A percentile compares a stretch with the other conserved stretches of the same genome.
Evolutionary conservation across 805 yeast genomes (phyloP).

Genomic region (Metschnikowia chrysomelidarum): DNA sequence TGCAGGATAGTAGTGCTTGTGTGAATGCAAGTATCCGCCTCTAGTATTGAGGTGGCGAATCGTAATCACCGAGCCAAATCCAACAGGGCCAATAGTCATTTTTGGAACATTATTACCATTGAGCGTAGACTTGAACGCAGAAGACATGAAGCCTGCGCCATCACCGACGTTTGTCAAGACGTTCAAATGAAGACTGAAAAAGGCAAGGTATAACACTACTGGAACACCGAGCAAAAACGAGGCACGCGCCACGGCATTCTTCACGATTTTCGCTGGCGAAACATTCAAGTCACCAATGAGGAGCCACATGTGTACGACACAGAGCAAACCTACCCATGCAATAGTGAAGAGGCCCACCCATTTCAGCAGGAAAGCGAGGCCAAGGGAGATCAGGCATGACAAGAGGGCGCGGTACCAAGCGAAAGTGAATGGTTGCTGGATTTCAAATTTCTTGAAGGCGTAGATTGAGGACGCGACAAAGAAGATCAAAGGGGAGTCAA

Average conservation of each 20-base stretch:
- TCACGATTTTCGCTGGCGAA: slow-evolving; percentile 40
- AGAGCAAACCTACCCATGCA: slow-evolving; percentile 70
- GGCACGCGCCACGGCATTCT: slow-evolving; percentile 53
- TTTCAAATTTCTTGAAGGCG: slow-evolving; percentile 63
- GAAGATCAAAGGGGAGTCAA: slow-evolving; percentile 74
- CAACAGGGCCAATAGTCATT: slow-evolving; percentile 62
- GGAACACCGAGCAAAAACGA: slow-evolving; percentile 58
- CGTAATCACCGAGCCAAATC: slow-evolving; percentile 66
- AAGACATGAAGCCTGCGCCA: slow-evolving; percentile 68
- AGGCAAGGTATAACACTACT: slow-evolving; percentile 48
- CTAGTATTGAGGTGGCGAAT: slow-evolving; percentile 66
- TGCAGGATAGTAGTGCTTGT: slow-evolving; percentile 63
- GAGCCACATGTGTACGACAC: slow-evolving; percentile 66
- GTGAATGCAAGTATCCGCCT: slow-evolving; percentile 87
- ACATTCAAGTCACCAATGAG: slow-evolving; percentile 66
- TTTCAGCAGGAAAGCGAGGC: slow-evolving; percentile 70
- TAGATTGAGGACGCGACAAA: slow-evolving; percentile 73
- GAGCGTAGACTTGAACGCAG: slow-evolving; percentile 68
- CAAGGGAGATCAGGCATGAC: slow-evolving; percentile 67
- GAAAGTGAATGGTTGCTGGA: slow-evolving; percentile 57
- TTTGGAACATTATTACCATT: slow-evolving; percentile 59
- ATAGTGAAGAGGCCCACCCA: slow-evolving; percentile 85
- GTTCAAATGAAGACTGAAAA: slow-evolving; percentile 64
- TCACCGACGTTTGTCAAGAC: slow-evolving; percentile 61
- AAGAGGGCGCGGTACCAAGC: slow-evolving; percentile 59